Percentiles rank a stretch among this genome's conserved stretches.
These are phyloP conservation scores for Phytopythium cucurbitacearum DNA, from an alignment of 352 stramenopile species.

Conservation along the genomic window DNA sequence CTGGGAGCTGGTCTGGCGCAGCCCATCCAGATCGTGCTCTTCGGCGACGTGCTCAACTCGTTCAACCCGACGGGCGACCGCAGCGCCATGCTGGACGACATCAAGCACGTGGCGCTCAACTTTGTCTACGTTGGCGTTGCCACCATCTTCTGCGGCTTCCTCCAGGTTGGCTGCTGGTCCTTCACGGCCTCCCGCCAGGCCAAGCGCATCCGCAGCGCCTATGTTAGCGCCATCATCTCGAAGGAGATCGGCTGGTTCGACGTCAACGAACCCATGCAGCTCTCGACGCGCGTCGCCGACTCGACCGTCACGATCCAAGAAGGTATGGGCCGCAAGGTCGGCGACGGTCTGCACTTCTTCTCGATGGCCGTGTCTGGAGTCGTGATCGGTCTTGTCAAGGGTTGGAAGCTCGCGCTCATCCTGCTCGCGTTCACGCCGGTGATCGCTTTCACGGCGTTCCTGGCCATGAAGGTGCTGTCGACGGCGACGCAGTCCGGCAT, in stretches of 20 bases:
- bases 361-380: conserved; percentile 42
- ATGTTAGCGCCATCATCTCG: conserved; percentile 48
- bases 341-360: conserved; percentile 28
- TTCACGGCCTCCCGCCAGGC: conserved; percentile 58
- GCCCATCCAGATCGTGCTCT: conserved; percentile 42
- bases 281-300: conserved; percentile 45
- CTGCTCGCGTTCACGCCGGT: conserved; percentile 42
- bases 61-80: conserved; percentile 36
- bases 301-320: conserved; percentile 43
- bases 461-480: conserved; percentile 28
- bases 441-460: conserved; percentile 24
- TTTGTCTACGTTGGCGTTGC: conserved; percentile 52
- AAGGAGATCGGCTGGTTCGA: conserved; percentile 74
- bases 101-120: conserved; percentile 40
- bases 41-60: conserved; percentile 44
- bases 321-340: conserved; percentile 47
- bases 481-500: conserved; percentile 24
- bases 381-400: conserved; percentile 40
- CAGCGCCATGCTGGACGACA: conserved; percentile 18
- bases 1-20: conserved; percentile 22
- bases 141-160: conserved; percentile 40
- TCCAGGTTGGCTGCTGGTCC: conserved; percentile 61
- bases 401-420: conserved; percentile 51
- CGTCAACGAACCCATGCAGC: conserved; percentile 56
- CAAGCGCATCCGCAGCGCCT: conserved; percentile 50